Base-by-base conservation (phyloP, 1,284 basidiomycete genomes). In the Tilletia indica region DNA sequence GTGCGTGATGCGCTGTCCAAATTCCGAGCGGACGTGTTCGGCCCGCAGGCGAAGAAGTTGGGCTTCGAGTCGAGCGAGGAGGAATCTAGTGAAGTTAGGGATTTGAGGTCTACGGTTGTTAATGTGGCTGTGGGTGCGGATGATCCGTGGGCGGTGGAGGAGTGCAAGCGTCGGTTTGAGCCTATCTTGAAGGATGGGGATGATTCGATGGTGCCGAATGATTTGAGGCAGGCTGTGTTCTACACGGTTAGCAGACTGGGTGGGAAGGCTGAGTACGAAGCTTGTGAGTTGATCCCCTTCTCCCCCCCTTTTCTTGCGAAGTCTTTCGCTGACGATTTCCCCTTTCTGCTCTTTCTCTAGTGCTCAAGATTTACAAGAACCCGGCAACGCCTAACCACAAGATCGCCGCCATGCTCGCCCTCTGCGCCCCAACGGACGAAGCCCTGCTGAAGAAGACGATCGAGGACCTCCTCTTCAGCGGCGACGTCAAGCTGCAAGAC, bases 41-140 rank as follows among this genome's bases (percentile, higher is more conserved):
- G 87, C 66, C 95, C 94, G 5, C 85, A 95, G 48, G 92, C 93
- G 42, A 86, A 92, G 69, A 88, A 87, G 78, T 88, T 97, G 67
- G 93, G 94, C 16, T 96, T 91, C 81, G 91, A 93, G 68, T 92
- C 91, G 83, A 84, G 86, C 3, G 86, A 88, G 16, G 85, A 86
- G 47, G 96, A 99, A 75, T 87, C 89, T 21, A 87, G 89, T 36
- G 93, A 93, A 76, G 87, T 88, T 58, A 89, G 90, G 61, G 89
- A 92, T 80, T 86, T 97, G 69, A 89, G 96, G 56, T 91, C 92
- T 8, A 87, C 89, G 21, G 92, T 91, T 0, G 90, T 97, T 74
- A 67, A 72, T 0, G 86, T 86, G 14, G 88, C 89, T 39, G 89
- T 91, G 31, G 90, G 90, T 14, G 82, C 74, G n/a, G 76, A 77